These are phyloP conservation scores for Mortierella sp. DNA, from an alignment of 371 early-diverging fungal genomes.

Conservation along the genomic window DNA sequence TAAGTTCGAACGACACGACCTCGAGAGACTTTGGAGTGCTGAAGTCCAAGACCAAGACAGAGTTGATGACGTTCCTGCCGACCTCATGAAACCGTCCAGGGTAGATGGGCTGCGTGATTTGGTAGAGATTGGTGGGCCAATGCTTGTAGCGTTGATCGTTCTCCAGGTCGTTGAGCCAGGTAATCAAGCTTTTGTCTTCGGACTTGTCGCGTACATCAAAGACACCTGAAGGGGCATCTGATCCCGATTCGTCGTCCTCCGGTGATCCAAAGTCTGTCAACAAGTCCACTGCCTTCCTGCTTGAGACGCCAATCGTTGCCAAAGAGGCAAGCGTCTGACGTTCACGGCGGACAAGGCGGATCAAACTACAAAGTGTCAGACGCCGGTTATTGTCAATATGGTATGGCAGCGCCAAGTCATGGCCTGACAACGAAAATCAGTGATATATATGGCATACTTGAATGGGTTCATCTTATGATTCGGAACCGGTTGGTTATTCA, in stretches of 20 bases:
- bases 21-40: constrained; percentile 59
- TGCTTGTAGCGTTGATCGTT: constrained; percentile 78
- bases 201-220: constrained; percentile 85
- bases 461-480: constrained; percentile 71
- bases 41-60: constrained; percentile 78
- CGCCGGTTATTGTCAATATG: neutral
- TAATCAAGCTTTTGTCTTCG: constrained; percentile 56
- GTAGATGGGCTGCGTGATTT: constrained; percentile 49
- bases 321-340: constrained; percentile 57
- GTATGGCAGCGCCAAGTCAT: neutral
- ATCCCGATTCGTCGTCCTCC: constrained; percentile 28
- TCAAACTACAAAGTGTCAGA: constrained; percentile 37
- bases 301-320: constrained; percentile 61
- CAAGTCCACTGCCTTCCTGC: constrained; percentile 72
- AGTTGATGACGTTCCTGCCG: constrained; percentile 75
- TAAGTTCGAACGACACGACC: constrained; percentile 62
- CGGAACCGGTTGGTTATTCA: constrained; percentile 76
- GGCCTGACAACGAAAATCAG: neutral
- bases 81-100: constrained; percentile 82
- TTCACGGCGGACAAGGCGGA: constrained; percentile 60
- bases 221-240: constrained; percentile 57
- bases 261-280: constrained; percentile 59
- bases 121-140: constrained; percentile 71
- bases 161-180: constrained; percentile 94
- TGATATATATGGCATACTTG: constrained; percentile 54